A percentile compares a stretch with the other conserved stretches of the same genome.
These are phyloP conservation scores for Aureobasidium pullulans DNA, from an alignment of 2,329 filamentous ascomycete species.

Conservation along the genomic window DNA sequence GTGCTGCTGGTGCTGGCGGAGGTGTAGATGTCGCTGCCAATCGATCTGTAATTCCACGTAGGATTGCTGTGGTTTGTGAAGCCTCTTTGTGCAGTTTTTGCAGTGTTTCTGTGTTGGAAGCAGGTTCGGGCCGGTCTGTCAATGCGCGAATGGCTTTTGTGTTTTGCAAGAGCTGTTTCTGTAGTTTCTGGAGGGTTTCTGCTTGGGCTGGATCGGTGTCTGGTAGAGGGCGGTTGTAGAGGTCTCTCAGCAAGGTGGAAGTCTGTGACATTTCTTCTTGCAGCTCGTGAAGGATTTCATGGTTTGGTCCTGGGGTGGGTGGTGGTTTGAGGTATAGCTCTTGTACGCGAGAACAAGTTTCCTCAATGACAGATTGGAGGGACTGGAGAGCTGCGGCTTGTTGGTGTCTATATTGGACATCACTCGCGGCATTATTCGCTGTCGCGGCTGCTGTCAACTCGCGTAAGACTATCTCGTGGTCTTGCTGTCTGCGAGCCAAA, in stretches of 20 bases:
- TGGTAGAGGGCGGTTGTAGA: conserved; percentile 1
- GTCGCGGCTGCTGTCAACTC: conserved; percentile 1
- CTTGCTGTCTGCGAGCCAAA: not conserved
- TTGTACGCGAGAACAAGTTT: conserved; percentile 4
- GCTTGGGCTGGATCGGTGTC: not conserved
- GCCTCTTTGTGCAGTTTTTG: conserved; percentile 4
- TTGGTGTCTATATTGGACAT: conserved; percentile 8
- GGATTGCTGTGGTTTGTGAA: not conserved
- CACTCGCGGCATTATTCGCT: not conserved
- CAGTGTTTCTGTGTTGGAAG: not conserved
- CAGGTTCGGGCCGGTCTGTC: not conserved
- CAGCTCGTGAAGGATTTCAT: conserved; percentile 1
- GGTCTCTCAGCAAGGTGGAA: not conserved
- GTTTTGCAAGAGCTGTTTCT: conserved; percentile 2
- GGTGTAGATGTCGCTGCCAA: not conserved
- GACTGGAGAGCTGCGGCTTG: conserved; percentile 8
- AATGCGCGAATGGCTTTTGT: not conserved
- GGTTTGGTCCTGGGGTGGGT: conserved; percentile 5
- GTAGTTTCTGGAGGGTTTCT: not conserved
- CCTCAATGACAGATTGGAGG: conserved; percentile 1
- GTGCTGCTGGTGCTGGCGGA: not conserved
- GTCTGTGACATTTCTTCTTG: conserved; percentile 2
- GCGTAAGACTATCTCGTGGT: conserved; percentile 5
- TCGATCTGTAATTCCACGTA: not conserved
- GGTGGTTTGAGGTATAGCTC: conserved; percentile 1